A percentile compares a stretch with the other conserved stretches of the same genome.
Evolutionary conservation across 371 early-diverging fungal genomes (phyloP).

Genomic region (Blakeslea trispora): DNA sequence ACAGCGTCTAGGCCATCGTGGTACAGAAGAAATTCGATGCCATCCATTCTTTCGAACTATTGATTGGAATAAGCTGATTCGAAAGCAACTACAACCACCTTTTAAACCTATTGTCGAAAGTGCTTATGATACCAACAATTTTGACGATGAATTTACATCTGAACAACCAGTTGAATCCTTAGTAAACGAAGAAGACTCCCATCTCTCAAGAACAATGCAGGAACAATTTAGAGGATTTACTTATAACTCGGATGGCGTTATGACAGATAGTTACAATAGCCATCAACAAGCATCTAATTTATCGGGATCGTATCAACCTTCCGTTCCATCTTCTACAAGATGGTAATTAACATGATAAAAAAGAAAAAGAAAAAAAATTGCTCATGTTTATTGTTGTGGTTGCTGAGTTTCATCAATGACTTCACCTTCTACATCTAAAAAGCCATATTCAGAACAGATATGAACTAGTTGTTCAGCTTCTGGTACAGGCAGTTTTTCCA

Average conservation of each 20-base stretch:
- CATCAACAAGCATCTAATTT: slow-evolving; percentile 20
- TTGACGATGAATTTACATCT: slow-evolving; percentile 80
- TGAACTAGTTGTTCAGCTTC: slow-evolving; percentile 76
- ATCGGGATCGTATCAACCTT: not conserved
- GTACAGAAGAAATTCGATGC: slow-evolving; percentile 85
- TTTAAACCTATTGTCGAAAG: slow-evolving; percentile 88
- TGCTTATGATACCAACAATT: slow-evolving; percentile 81
- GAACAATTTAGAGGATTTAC: slow-evolving; percentile 94
- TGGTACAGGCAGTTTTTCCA: slow-evolving; percentile 66
- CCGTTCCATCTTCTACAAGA: slow-evolving; percentile 12
- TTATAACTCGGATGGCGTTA: slow-evolving; percentile 42
- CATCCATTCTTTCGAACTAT: slow-evolving; percentile 94
- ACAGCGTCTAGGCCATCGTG: slow-evolving; percentile 81
- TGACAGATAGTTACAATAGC: slow-evolving; percentile 40
- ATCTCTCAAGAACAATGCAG: slow-evolving; percentile 88
- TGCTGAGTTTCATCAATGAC: slow-evolving; percentile 50
- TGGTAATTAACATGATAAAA: no score
- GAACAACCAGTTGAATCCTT: slow-evolving; percentile 89
- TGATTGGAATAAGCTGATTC: slow-evolving; percentile 86
- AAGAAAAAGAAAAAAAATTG: not conserved
- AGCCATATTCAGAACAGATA: slow-evolving; percentile 76
- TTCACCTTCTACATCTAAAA: slow-evolving; percentile 65
- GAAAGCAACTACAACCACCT: slow-evolving; percentile 89
- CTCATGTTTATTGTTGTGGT: slow-evolving; percentile 1
- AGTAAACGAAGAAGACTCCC: slow-evolving; percentile 63